Base-by-base conservation (phyloP, 129 eudicot species). In the Chrysanthemum makinoi region DNA sequence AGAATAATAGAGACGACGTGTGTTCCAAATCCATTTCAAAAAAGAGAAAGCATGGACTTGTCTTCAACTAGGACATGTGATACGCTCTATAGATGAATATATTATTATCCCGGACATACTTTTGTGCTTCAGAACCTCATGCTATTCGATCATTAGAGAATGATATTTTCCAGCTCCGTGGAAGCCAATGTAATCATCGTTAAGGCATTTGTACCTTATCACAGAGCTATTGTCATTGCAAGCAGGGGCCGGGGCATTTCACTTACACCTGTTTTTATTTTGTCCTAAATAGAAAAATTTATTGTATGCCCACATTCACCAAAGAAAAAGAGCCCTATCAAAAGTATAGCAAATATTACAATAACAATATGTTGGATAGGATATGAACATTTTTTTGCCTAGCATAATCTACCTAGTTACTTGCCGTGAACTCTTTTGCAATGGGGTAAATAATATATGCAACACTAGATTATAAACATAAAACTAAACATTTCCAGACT, bases 121-220 rank as follows among this genome's bases (percentile, higher is more conserved):
- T 62, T 54, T 43, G 14, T 53, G 51, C 69, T 53, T 77, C 10
- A 11, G 62, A 70, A 77, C 17, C 73, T 57, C 19, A 75, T 52
- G 33, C 43, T 68, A 58, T 68, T 68, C 28, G 68, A 75, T 75
- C 48, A 49, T 39, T 9, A 48, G 6, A 26, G 11, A 12, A 13
- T 35, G 35, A 53, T 22, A 43, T 56, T 50, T 30, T 46, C 56
- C 20, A 53, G 72, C 65, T 60, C 28, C 14, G 20, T 56, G 53
- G 68, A 67, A 66, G 60, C 35, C 30, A 72, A 15, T 28, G 51
- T 68, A 48, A 58, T 28, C 44, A 66, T 28, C 7, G 53, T 61
- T 24, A n/a, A 48, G 62, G 73, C 65, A 67, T 50, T 57, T 66
- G n/a, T 16, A 59, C 48, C 66, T 66, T 5, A n/a, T 47, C 30